These are phyloP conservation scores for Lactarius quietus DNA, from an alignment of 768 basidiomycete genomes.

Conservation along the genomic window DNA sequence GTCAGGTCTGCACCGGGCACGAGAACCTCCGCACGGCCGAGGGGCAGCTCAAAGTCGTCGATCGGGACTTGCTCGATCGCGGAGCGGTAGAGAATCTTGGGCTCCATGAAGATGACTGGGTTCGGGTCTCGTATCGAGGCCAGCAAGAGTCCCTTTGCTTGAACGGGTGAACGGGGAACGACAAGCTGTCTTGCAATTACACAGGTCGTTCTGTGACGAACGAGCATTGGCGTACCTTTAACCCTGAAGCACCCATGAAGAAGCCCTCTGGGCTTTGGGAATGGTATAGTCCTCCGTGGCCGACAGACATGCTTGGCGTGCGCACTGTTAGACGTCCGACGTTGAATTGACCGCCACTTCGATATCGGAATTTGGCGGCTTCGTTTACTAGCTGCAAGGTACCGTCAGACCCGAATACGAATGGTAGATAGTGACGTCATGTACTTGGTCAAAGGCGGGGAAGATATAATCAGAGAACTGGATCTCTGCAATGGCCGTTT, in stretches of 20 bases:
- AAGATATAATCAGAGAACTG: conserved; percentile 90
- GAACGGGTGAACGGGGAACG: conserved; percentile 91
- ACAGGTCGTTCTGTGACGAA: neutral
- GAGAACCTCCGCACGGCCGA: conserved; percentile 77
- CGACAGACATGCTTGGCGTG: conserved; percentile 88
- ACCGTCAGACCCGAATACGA: conserved; percentile 4
- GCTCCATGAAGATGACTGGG: conserved; percentile 94
- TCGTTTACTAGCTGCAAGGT: conserved; percentile 78
- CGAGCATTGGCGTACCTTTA: conserved; percentile 55
- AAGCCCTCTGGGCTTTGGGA: conserved; percentile 95
- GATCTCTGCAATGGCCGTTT: conserved; percentile 92
- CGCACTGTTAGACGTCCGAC: conserved; percentile 81
- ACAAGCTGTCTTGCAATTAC: conserved; percentile 47
- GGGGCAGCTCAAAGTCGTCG: conserved; percentile 81
- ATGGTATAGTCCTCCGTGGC: conserved; percentile 89
- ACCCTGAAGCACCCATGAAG: conserved; percentile 85
- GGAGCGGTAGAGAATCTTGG: conserved; percentile 89
- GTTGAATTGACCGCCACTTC: conserved; percentile 79
- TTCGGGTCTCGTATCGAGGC: conserved; percentile 89
- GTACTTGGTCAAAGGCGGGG: conserved; percentile 91
- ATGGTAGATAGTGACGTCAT: conserved; percentile 13
- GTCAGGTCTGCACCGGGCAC: conserved; percentile 80
- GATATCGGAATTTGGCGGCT: conserved; percentile 89
- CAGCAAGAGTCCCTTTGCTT: conserved; percentile 90
- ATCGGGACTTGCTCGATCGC: conserved; percentile 92